Percentiles rank a stretch among this genome's conserved stretches.
These are phyloP conservation scores for Podospora appendiculata DNA, from an alignment of 495 filamentous ascomycete species.

Conservation along the genomic window DNA sequence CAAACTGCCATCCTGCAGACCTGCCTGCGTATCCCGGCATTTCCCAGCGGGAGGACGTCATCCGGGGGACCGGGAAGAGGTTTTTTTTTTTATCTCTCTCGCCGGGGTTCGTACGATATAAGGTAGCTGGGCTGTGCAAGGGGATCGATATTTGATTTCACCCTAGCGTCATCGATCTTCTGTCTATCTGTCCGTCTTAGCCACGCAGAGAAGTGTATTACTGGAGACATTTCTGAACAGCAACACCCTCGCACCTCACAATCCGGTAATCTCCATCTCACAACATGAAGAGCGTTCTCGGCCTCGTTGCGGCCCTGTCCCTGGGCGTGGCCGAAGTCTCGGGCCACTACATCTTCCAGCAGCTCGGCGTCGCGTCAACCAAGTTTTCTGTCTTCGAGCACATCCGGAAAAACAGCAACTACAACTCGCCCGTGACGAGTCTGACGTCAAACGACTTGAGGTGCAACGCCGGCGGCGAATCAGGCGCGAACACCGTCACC, in stretches of 20 bases:
- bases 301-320: constrained; percentile 21
- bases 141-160: not conserved
- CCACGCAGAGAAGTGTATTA: no score
- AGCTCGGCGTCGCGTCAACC: constrained; percentile 34
- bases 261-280: not conserved
- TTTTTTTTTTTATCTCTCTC: not conserved
- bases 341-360: constrained; percentile 44
- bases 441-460: constrained; percentile 45
- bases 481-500: constrained; percentile 37
- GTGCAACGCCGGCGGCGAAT: constrained; percentile 49
- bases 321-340: constrained; percentile 28
- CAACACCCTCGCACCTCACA: not conserved
- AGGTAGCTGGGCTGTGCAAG: not conserved
- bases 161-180: no score
- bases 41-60: constrained; percentile 3
- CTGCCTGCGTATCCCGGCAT: constrained; percentile 11
- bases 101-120: not conserved
- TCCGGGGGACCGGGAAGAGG: constrained; percentile 4
- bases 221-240: not conserved
- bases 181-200: no score
- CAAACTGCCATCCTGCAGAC: constrained; percentile 5
- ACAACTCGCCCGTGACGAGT: constrained; percentile 51
- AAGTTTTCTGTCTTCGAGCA: constrained; percentile 43
- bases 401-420: constrained; percentile 48
- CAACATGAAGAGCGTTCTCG: constrained; percentile 27